phyloP scores from a whole-genome alignment of 108 stramenopile species.

The Epithemia pelagica region DNA sequence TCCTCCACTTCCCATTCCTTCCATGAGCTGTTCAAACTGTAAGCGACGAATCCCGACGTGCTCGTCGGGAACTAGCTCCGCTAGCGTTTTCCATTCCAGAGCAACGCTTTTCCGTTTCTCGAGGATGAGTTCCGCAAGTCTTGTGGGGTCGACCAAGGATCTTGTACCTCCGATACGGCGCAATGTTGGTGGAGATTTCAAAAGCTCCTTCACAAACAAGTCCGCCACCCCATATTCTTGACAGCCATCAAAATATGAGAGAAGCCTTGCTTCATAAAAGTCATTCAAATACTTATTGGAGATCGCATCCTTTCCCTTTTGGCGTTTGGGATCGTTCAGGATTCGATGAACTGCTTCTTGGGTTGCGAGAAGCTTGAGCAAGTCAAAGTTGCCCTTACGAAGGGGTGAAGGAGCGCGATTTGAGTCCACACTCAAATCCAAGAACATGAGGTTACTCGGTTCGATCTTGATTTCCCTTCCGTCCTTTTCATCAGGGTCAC shows the following conservation, averaged over 20 bases:
- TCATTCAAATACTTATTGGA: constrained; percentile 24
- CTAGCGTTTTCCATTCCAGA: constrained; percentile 52
- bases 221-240: constrained; percentile 67
- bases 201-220: constrained; percentile 62
- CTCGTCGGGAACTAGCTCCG: constrained; percentile 29
- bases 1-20: neutral
- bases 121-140: constrained; percentile 53
- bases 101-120: constrained; percentile 44
- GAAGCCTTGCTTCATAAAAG: constrained; percentile 42
- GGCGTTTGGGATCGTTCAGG: constrained; percentile 26
- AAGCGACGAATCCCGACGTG: constrained; percentile 54
- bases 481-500: constrained; percentile 3
- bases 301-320: neutral
- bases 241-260: constrained; percentile 47
- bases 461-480: constrained; percentile 1
- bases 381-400: constrained; percentile 70
- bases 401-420: constrained; percentile 49
- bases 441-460: constrained; percentile 22
- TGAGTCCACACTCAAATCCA: constrained; percentile 18
- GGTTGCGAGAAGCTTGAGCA: constrained; percentile 56
- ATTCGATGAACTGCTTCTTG: constrained; percentile 73
- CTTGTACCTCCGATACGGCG: constrained; percentile 10
- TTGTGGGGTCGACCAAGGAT: constrained; percentile 44
- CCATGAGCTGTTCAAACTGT: constrained; percentile 39
- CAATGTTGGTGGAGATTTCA: constrained; percentile 36